Evolutionary conservation across 2,329 filamentous ascomycete genomes (phyloP).

Genomic region (Pseudogymnoascus sp.): DNA sequence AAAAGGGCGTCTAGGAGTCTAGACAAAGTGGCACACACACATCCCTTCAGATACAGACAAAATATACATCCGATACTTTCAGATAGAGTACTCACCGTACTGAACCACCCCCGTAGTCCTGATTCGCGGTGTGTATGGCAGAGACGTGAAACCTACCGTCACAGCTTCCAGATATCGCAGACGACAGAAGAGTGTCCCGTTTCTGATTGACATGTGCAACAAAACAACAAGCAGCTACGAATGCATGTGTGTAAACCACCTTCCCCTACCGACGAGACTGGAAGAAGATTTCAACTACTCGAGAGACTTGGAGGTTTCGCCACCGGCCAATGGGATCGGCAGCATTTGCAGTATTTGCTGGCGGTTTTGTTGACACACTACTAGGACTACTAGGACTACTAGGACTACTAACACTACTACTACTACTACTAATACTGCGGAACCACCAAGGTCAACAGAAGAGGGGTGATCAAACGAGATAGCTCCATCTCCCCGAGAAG

Average conservation of each 20-base stretch:
- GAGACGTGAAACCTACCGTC: not conserved
- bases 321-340: not conserved
- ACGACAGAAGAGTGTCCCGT: not conserved
- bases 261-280: not conserved
- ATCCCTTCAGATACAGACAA: not conserved
- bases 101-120: not conserved
- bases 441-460: not conserved
- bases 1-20: too few species aligned
- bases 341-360: not conserved
- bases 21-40: not conserved
- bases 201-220: not conserved
- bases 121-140: not conserved
- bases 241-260: not conserved
- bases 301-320: not conserved
- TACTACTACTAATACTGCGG: too few species aligned
- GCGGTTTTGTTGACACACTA: not conserved
- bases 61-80: not conserved
- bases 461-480: not conserved
- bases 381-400: not conserved
- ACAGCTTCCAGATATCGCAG: not conserved
- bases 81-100: not conserved
- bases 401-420: too few species aligned
- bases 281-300: too few species aligned
- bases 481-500: not conserved
- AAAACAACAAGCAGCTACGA: not conserved